Conservation (phyloP, 495 filamentous ascomycete genomes). For the Schizothecium vesticola region DNA sequence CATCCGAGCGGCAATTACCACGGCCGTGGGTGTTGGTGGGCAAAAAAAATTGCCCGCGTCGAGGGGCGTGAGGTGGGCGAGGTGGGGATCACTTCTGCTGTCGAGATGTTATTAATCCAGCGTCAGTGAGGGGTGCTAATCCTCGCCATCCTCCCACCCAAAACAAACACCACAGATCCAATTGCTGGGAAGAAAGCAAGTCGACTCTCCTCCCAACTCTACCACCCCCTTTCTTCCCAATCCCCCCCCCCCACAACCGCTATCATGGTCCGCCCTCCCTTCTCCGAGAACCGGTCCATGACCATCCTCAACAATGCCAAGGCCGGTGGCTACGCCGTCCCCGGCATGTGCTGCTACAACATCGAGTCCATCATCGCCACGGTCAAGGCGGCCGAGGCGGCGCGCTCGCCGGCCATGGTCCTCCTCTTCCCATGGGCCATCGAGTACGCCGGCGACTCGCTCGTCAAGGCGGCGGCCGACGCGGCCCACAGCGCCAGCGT, state of each 20-base stretch:
- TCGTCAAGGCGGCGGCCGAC: slow-evolving; percentile 37
- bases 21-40: not conserved
- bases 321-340: slow-evolving; percentile 61
- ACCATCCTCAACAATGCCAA: slow-evolving; percentile 63
- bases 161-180: not conserved
- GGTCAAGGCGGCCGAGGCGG: slow-evolving; percentile 69
- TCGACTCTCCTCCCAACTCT: not conserved
- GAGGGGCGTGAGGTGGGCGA: not conserved
- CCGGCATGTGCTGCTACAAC: slow-evolving; percentile 82
- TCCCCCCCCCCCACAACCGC: not conserved
- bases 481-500: slow-evolving; percentile 59
- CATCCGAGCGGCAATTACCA: slow-evolving; percentile 22
- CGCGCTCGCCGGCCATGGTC: slow-evolving; percentile 70
- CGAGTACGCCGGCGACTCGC: slow-evolving; percentile 56
- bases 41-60: slow-evolving; percentile 5
- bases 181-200: not conserved
- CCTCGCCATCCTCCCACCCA: not conserved
- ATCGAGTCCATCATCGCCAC: slow-evolving; percentile 76
- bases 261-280: slow-evolving; percentile 46
- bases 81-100: not conserved
- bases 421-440: slow-evolving; percentile 86
- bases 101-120: slow-evolving; percentile 1
- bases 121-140: not conserved
- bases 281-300: slow-evolving; percentile 58
- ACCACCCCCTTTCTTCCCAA: not conserved